Conservation (phyloP, 106 monocot species). For the Hemerocallis citrina region DNA sequence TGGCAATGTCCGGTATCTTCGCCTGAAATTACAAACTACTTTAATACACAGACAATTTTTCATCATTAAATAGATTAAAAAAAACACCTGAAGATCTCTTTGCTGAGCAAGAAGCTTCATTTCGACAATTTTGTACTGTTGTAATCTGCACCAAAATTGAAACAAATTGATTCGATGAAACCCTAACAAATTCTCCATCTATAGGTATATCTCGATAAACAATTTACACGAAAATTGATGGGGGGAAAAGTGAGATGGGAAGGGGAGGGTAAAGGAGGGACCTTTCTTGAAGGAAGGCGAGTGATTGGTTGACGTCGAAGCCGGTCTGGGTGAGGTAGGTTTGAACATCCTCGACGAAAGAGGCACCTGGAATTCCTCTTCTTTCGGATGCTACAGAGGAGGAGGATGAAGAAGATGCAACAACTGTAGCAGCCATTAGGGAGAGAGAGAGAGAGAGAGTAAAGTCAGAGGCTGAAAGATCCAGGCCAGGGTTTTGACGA, state of each 20-base stretch:
- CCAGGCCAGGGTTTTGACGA: neutral
- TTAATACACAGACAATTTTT: too few species aligned
- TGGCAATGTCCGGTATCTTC: constrained; percentile 96
- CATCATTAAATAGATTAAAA: too few species aligned
- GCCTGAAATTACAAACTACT: constrained; percentile 46
- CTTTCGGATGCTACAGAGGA: constrained; percentile 45
- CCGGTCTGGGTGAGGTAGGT: constrained; percentile 66
- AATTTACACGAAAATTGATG: too few species aligned
- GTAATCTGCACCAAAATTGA: constrained; percentile 79
- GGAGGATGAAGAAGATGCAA: constrained; percentile 26
- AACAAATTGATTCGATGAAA: too few species aligned
- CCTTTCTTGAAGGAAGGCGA: constrained; percentile 95
- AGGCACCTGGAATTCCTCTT: constrained; percentile 88
- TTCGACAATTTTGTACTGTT: constrained; percentile 89
- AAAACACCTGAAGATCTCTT: constrained; percentile 90
- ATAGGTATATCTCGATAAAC: too few species aligned
- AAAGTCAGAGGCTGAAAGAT: neutral
- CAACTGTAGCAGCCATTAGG: constrained; percentile 13
- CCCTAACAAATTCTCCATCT: too few species aligned
- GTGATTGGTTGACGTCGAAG: constrained; percentile 78
- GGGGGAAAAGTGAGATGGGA: too few species aligned
- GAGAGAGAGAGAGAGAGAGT: neutral
- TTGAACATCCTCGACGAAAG: constrained; percentile 94
- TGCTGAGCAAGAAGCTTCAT: constrained; percentile 98
- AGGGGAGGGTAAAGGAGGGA: constrained; percentile 7